Base-by-base conservation (phyloP, 345 rosid species). In the Dimocarpus longan region DNA sequence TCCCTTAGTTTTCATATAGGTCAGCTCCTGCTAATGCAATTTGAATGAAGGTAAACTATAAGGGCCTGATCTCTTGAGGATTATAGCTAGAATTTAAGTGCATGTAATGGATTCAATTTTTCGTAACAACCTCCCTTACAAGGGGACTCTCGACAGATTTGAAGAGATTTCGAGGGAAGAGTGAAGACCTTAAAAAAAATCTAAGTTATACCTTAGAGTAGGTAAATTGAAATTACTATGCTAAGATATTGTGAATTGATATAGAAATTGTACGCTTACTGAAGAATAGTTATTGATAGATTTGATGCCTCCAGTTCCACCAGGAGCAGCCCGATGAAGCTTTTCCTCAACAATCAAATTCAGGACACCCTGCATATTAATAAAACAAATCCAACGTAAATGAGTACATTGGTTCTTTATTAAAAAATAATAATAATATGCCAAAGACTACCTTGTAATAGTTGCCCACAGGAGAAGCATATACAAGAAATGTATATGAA, bases 221-320 rank as follows among this genome's bases (percentile, higher is more conserved):
- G 44, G 9, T 42, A 42, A 42, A 4, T 42, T 5, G 44, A 4
- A 42, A 42, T 42, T 52, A 52, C 57, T 7, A n/a, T 46, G 12
- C 52, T 46, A 11, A 46, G 52, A 32, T 32, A 42, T 42, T 5
- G 44, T 42, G 57, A 15, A 52, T 10, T 4, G 18, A 52, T 52
- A 5, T 4, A 4, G 7, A 60, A 60, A 60, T 0, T 19, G 5
- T 60, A n/a, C 73, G 73, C 85, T 80, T 80, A 90, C 95, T 0
- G 94, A 89, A 44, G 95, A 86, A 78, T 91, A 93, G 71, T 93
- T 91, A 59, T 78, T 83, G 76, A 92, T 80, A 24, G 91, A 71
- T 83, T 93, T 91, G 40, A 91, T 78, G 13, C 91, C 88, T 9
- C 93, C 95, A 0, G 95, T 89, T 73, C 94, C 97, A 75, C 95